phyloP scores from a whole-genome alignment of 805 yeast species.

The Yarrowia bubula region DNA sequence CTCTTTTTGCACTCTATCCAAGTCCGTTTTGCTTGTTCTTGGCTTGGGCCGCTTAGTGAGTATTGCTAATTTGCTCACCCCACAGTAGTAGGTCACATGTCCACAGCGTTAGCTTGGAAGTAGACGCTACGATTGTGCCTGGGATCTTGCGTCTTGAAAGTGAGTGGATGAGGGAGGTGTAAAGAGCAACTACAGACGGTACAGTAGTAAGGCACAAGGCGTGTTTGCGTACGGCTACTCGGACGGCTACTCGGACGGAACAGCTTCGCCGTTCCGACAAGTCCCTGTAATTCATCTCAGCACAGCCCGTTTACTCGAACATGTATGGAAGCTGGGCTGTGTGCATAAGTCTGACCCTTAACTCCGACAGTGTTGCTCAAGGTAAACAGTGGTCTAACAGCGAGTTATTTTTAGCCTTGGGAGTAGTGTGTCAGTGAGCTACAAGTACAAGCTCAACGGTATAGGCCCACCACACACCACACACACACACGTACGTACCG shows the following conservation, averaged over 20 bases:
- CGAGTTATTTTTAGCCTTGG: not conserved
- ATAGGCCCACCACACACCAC: too few relatives aligned
- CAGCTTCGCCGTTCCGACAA: too few relatives aligned
- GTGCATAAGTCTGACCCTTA: slow-evolving; percentile 14
- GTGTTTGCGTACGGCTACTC: too few relatives aligned
- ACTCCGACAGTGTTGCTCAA: not conserved
- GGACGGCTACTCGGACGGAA: too few relatives aligned
- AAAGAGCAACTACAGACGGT: too few relatives aligned
- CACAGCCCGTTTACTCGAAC: slow-evolving; percentile 13
- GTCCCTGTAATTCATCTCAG: not conserved
- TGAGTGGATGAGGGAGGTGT: too few relatives aligned
- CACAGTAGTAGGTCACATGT: not conserved
- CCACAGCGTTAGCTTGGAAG: not conserved
- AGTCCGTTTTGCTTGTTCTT: not conserved
- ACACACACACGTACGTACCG: too few relatives aligned
- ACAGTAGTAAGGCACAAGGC: too few relatives aligned
- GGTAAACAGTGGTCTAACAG: too few relatives aligned
- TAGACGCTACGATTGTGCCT: not conserved
- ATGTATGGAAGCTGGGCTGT: slow-evolving; percentile 26
- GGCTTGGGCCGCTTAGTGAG: slow-evolving; percentile 10
- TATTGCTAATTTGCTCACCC: slow-evolving; percentile 19
- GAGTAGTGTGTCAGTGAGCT: too few relatives aligned
- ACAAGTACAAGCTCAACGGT: too few relatives aligned
- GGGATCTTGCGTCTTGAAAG: not conserved
- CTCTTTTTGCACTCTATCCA: not conserved